These are phyloP conservation scores for Cyberlindnera euphorbiae DNA, from an alignment of 805 yeast species.

Conservation along the genomic window DNA sequence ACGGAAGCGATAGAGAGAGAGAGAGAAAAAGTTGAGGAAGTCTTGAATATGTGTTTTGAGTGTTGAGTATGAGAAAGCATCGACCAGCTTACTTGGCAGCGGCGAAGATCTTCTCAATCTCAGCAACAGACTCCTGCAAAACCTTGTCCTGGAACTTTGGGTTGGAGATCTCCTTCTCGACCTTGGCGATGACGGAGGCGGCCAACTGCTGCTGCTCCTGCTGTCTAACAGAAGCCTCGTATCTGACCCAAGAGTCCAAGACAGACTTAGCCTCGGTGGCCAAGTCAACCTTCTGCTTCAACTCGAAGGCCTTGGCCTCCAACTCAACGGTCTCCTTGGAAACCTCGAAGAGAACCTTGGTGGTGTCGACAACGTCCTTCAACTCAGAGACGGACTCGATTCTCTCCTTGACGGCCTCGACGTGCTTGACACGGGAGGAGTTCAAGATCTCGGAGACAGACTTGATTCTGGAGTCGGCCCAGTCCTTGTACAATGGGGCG, in stretches of 20 bases:
- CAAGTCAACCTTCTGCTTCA: slow-evolving; percentile 84
- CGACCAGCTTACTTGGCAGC: slow-evolving; percentile 26
- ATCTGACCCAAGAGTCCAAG: slow-evolving; percentile 98
- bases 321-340: slow-evolving; percentile 95
- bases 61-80: background rate
- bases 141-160: slow-evolving; percentile 92
- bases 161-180: slow-evolving; percentile 75
- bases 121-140: slow-evolving; percentile 86
- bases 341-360: slow-evolving; percentile 86
- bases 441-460: slow-evolving; percentile 78
- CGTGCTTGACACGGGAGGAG: slow-evolving; percentile 85
- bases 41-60: background rate
- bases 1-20: background rate
- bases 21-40: slow-evolving; percentile 1
- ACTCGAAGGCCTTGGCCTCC: slow-evolving; percentile 91
- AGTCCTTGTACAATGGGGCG: slow-evolving; percentile 92
- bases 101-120: slow-evolving; percentile 81
- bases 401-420: slow-evolving; percentile 88
- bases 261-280: slow-evolving; percentile 91
- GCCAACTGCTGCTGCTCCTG: slow-evolving; percentile 91
- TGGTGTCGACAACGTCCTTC: slow-evolving; percentile 86
- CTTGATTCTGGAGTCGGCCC: slow-evolving; percentile 84
- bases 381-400: slow-evolving; percentile 82
- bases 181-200: slow-evolving; percentile 80
- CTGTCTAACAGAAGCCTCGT: slow-evolving; percentile 94